Evolutionary conservation across 257 asterid genomes (phyloP).

Genomic region (Nicotiana otophora): DNA sequence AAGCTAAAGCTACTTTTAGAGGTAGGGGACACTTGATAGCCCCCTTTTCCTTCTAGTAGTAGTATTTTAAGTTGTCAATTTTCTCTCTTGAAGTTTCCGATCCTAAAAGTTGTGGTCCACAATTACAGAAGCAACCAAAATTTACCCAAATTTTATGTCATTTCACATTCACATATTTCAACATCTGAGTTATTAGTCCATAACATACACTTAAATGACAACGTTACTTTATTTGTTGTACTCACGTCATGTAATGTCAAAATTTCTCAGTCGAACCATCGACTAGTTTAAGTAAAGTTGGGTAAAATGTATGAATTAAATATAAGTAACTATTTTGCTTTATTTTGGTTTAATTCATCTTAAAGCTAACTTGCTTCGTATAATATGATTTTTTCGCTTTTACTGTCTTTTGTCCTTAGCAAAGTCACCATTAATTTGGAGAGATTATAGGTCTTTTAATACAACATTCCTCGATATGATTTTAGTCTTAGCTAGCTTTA

Average conservation of each 20-base stretch:
- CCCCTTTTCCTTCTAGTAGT: not conserved
- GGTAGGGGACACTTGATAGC: not conserved
- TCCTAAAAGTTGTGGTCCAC: conserved; percentile 1
- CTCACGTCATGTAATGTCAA: not conserved
- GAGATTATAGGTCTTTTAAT: too few relatives aligned
- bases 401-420: too few relatives aligned
- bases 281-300: not conserved
- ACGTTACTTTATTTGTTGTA: not conserved
- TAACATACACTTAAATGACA: not conserved
- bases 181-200: not conserved
- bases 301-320: not conserved
- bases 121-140: not conserved
- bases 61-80: not conserved
- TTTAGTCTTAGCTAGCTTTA: too few relatives aligned
- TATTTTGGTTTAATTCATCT: not conserved
- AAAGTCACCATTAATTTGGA: too few relatives aligned
- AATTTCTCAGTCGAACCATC: not conserved
- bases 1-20: not conserved
- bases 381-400: too few relatives aligned
- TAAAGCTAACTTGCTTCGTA: too few relatives aligned
- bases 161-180: not conserved
- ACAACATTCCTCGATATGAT: too few relatives aligned
- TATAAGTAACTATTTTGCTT: not conserved
- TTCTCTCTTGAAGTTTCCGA: not conserved
- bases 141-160: not conserved